Evolutionary conservation across 2,329 filamentous ascomycete species (phyloP).

Genomic region (Xylaria polymorpha): DNA sequence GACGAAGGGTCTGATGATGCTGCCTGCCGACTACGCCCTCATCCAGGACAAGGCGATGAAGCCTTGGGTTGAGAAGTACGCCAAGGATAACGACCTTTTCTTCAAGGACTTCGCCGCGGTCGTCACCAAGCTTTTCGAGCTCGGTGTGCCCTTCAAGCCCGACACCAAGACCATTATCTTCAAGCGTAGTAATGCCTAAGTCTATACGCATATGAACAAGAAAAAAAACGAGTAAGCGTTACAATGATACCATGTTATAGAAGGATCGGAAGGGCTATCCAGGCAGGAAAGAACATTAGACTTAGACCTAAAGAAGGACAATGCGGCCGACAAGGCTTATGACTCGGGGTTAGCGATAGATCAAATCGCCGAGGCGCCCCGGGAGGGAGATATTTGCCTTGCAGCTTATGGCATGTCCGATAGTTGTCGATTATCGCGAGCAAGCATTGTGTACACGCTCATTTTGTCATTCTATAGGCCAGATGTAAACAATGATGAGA

Average conservation of each 20-base stretch:
- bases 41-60: conserved; percentile 89
- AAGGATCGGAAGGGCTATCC: conserved; percentile 21
- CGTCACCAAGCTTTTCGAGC: conserved; percentile 86
- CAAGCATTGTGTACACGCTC: conserved; percentile 1
- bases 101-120: conserved; percentile 92
- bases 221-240: conserved; percentile 32
- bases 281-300: conserved; percentile 37
- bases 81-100: conserved; percentile 89
- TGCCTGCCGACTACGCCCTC: conserved; percentile 90
- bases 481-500: conserved; percentile 21
- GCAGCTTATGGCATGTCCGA: conserved; percentile 5
- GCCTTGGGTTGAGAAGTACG: conserved; percentile 84
- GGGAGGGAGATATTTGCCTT: background rate
- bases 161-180: conserved; percentile 71
- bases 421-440: conserved; percentile 14
- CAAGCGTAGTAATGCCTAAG: conserved; percentile 65
- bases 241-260: conserved; percentile 36
- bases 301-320: conserved; percentile 5
- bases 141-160: conserved; percentile 88
- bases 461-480: conserved; percentile 11
- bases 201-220: conserved; percentile 35
- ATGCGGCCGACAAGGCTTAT: background rate
- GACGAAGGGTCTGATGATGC: conserved; percentile 93
- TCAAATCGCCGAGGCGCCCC: background rate
- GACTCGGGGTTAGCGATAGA: conserved; percentile 2